Evolutionary conservation across 2,329 filamentous ascomycete genomes (phyloP), one percentile per base, ranked within the genome.

Genomic region (Venturia carpophila): DNA sequence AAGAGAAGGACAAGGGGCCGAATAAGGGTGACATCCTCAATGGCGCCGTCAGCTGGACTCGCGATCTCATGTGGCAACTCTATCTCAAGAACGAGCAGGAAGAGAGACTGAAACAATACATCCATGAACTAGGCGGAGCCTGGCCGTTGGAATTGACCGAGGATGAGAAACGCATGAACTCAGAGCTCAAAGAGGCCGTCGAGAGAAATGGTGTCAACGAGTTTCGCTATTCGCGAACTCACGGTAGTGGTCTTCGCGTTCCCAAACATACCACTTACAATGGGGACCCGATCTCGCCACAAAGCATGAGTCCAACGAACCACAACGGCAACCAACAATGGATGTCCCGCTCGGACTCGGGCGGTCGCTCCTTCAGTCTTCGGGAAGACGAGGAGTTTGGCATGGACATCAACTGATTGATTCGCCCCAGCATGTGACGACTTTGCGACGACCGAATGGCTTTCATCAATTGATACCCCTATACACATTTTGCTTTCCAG

Each of bases 11-110:
- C 78, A 97, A 97, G 74, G 94, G 94, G 0, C 94, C 94, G 6
- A 97, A 97, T 81, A 99, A 99, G 79, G 94, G 94, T 61, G 94
- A 99, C 71, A 97, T 99, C 67, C 87, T 99, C 71, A 97, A 97
- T 73, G 93, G 94, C 39, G 90, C 93, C 42, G 94, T 97, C 64
- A 92, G 91, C 77, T 99, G 94, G 94, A 97, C 91, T 67, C 87
- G 93, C 68, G 94, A 99, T 78, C 82, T 99, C 63, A 96, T 97
- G 91, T 97, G 94, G 94, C 88, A 95, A 79, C 80, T 96, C 67
- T 87, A 96, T 73, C 83, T 90, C 72, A 96, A 96, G 78, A 83
- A 96, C 69, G 88, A 94, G 73, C 89, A 93, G 73, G 91, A 96
- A 75, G 89, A 95, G 68, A 89, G 96, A 73, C 83, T 97, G 62